phyloP scores from a whole-genome alignment of 805 yeast genomes.

The Zygoascus tannicola region DNA sequence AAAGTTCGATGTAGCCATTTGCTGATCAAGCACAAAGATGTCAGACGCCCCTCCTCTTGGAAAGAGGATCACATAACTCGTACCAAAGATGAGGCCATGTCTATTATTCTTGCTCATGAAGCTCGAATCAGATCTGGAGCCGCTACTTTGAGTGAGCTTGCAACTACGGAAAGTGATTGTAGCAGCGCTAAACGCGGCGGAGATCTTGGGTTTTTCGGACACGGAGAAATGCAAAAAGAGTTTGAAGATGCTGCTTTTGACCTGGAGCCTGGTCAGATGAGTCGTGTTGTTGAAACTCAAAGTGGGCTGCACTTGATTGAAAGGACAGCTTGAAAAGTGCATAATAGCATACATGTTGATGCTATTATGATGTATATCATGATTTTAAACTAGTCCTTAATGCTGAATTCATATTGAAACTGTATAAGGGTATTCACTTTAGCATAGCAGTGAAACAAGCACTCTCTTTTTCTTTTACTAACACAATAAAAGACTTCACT shows the following conservation, averaged over 20 bases:
- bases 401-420: too few species aligned
- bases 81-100: conserved; percentile 70
- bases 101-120: conserved; percentile 48
- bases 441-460: too few species aligned
- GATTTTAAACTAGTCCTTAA: too few species aligned
- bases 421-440: too few species aligned
- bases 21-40: conserved; percentile 69
- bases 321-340: conserved; percentile 73
- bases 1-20: conserved; percentile 69
- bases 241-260: conserved; percentile 84
- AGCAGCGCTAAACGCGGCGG: conserved; percentile 81
- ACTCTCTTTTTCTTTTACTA: too few species aligned
- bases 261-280: conserved; percentile 72
- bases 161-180: conserved; percentile 80
- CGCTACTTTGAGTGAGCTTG: conserved; percentile 58
- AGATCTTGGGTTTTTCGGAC: conserved; percentile 81
- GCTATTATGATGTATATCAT: too few species aligned
- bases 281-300: conserved; percentile 77
- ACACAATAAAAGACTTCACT: too few species aligned
- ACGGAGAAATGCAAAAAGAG: conserved; percentile 90
- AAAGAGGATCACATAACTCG: conserved; percentile 66
- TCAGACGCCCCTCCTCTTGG: conserved; percentile 91
- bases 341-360: too few species aligned
- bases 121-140: conserved; percentile 55
- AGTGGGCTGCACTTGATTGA: conserved; percentile 86